A percentile compares a stretch with the other conserved stretches of the same genome.
These are phyloP conservation scores for Lipomyces anomalus DNA, from an alignment of 805 yeast species.

Conservation along the genomic window DNA sequence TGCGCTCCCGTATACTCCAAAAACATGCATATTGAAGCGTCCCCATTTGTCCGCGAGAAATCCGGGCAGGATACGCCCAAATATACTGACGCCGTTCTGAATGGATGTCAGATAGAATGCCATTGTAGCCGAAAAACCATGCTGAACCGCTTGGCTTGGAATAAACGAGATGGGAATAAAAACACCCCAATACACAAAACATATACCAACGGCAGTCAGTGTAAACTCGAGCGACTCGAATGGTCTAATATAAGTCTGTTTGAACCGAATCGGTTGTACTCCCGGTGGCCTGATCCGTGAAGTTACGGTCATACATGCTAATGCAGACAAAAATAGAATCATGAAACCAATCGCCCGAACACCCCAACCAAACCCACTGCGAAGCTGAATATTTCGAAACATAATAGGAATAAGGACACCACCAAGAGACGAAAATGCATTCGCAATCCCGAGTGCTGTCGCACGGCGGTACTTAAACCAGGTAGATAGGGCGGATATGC, in stretches of 20 bases:
- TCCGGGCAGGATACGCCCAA: constrained; percentile 50
- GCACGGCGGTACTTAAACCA: constrained; percentile 43
- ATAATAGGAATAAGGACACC: constrained; percentile 46
- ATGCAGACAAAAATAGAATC: constrained; percentile 30
- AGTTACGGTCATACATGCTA: constrained; percentile 27
- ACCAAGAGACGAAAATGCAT: constrained; percentile 49
- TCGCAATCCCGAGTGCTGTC: constrained; percentile 43
- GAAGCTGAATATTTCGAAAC: constrained; percentile 38
- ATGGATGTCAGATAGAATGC: constrained; percentile 32
- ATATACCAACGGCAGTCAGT: constrained; percentile 25
- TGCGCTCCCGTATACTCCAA: constrained; percentile 27
- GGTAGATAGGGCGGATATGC: constrained; percentile 42
- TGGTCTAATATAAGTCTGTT: constrained; percentile 20
- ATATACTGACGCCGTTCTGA: constrained; percentile 35
- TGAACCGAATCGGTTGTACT: constrained; percentile 11
- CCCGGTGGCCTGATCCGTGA: constrained; percentile 26
- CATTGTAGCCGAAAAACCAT: constrained; percentile 22
- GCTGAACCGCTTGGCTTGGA: constrained; percentile 29
- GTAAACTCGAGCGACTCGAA: constrained; percentile 27
- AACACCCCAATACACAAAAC: constrained; percentile 30
- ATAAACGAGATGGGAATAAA: constrained; percentile 33
- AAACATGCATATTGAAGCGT: constrained; percentile 38
- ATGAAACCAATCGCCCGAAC: constrained; percentile 46
- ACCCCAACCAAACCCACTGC: constrained; percentile 51
- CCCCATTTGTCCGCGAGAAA: constrained; percentile 46